These are phyloP conservation scores for Coprinopsis strossmayeri DNA, from an alignment of 768 basidiomycete genomes.

Conservation along the genomic window DNA sequence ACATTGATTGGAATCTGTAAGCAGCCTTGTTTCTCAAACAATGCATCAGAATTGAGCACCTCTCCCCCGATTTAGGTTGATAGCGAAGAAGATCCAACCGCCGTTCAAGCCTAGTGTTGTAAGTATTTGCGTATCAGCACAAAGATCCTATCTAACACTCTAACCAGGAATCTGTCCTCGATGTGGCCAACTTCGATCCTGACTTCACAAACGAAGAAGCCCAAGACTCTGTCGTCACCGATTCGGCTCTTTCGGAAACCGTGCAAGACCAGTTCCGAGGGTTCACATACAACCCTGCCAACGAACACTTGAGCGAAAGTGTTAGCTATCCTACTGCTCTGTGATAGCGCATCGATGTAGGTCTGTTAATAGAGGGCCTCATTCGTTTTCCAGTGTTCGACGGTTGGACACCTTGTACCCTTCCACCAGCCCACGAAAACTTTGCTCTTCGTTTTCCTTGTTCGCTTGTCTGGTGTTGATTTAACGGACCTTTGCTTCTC, in stretches of 20 bases:
- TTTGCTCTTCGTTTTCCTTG: no score
- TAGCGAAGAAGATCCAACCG: conserved; percentile 94
- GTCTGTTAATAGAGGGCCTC: not conserved
- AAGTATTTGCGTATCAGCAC: conserved; percentile 25
- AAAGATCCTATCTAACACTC: not conserved
- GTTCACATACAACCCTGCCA: conserved; percentile 83
- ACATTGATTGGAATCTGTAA: conserved; percentile 86
- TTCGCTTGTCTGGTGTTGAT: no score
- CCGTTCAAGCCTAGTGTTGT: conserved; percentile 97
- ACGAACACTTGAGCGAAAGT: conserved; percentile 81
- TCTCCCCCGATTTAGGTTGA: conserved; percentile 26
- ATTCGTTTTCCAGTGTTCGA: no score
- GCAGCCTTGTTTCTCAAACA: conserved; percentile 14
- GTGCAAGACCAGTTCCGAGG: conserved; percentile 95
- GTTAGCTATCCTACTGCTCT: conserved; percentile 56
- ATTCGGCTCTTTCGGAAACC: conserved; percentile 87
- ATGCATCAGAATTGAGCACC: not conserved
- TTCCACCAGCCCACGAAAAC: no score
- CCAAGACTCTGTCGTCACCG: conserved; percentile 92
- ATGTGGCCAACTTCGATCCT: conserved; percentile 95
- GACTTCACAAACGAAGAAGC: conserved; percentile 97
- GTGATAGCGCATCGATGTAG: conserved; percentile 13
- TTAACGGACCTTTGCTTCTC: no score
- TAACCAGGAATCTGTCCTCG: conserved; percentile 77
- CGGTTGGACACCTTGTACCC: no score